Evolutionary conservation across 495 filamentous ascomycete genomes (phyloP), one percentile per base, ranked within the genome.

Genomic region (Aspergillus bertholletiae): DNA sequence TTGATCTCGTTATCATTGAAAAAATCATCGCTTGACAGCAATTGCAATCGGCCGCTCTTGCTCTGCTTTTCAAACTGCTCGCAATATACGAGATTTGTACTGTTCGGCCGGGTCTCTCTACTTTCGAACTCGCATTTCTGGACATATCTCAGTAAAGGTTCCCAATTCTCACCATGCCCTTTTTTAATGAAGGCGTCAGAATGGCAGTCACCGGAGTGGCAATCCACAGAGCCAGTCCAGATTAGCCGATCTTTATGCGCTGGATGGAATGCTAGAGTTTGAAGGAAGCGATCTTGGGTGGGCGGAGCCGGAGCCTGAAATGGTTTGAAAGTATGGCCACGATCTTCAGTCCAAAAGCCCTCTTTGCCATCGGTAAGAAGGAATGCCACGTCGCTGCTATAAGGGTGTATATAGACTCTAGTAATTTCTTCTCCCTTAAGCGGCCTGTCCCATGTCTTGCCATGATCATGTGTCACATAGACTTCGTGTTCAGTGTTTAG

Each of bases 201-300:
- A 52, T 89, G 87, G 68, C 92, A 97, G 37, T 68, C 67, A 7
- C 59, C 68, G 18, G 63, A 64, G 2, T 64, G 58, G 50, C 84
- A 88, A 45, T 85, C 78, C 41, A 78, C 77, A 44, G 81, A 75
- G 32, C 92, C 92, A 37, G 84, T 87, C 92, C 92, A 99, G 54
- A 99, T 88, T 30, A 97, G 67, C 87, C 90, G 96, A 59, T 96
- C 84, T 57, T 78, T 83, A 55, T 88, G 78, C 48, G 84, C 80
- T 7, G 89, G 87, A 60, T 99, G 94, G 71, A 97, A 97, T 35
- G 75, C 68, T 51, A 92, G 62, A 5, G 88, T 75, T 24, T 78
- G 77, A 4, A 47, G 7, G 34, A 79, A 27, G 2, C 54, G 56
- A 51, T 76, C 65, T 51, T 70, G 59, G 26, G 76, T 74, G 6